Conservation (phyloP, 78 protist genomes). For the Dictyostelium discoideum region DNA sequence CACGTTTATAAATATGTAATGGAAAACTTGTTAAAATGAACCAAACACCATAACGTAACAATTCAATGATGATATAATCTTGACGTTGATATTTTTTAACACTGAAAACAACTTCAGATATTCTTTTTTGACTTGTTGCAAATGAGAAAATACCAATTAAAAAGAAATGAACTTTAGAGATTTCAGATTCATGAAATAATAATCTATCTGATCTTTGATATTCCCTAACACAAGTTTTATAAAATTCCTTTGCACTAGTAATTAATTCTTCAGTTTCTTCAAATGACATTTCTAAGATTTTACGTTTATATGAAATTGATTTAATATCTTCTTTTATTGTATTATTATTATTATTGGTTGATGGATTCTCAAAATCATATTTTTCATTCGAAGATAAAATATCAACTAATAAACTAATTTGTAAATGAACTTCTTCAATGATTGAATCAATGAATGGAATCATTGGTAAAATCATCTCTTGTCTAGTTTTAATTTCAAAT, state of each 20-base stretch:
- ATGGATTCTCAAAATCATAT: background rate
- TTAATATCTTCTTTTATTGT: background rate
- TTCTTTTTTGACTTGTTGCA: conserved; percentile 17
- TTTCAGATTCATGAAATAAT: conserved; percentile 16
- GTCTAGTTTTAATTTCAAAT: background rate
- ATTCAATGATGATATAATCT: background rate
- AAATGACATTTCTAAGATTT: conserved; percentile 18
- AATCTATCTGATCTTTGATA: conserved; percentile 23
- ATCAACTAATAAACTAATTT: conserved; percentile 45
- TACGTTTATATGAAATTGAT: background rate
- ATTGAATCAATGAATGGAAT: conserved; percentile 59
- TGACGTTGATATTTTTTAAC: conserved; percentile 6
- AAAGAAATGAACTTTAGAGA: conserved; percentile 59
- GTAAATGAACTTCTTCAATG: conserved; percentile 59
- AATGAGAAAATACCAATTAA: conserved; percentile 46
- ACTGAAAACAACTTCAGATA: background rate
- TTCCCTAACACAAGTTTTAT: conserved; percentile 18
- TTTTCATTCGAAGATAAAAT: conserved; percentile 3
- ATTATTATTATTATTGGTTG: background rate
- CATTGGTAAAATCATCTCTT: conserved; percentile 44
- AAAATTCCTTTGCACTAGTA: background rate
- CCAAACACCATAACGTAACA: conserved; percentile 24
- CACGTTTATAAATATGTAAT: background rate
- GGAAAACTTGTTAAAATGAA: conserved; percentile 27
- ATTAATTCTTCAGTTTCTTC: conserved; percentile 65